Evolutionary conservation across 2,329 filamentous ascomycete genomes (phyloP), one percentile per base, ranked within the genome.

Genomic region (Purpureocillium lavendulum): DNA sequence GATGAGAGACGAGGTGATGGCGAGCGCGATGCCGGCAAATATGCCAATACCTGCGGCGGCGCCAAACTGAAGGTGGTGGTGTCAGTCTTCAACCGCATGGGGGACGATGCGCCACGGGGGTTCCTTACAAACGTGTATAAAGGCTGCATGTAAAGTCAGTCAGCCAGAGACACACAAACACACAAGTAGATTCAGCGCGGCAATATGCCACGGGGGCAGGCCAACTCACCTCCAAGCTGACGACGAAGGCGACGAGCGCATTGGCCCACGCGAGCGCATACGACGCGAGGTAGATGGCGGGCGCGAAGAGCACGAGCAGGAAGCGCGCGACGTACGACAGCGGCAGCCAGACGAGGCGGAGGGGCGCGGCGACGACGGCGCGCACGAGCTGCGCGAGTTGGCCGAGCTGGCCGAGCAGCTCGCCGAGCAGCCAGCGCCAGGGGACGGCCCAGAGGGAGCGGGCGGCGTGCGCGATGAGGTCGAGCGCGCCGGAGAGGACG

Each of bases 31-130:
- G 38, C 84, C 85, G 21, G 79, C 65, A 10, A 76, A 37, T 38
- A 80, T 61, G n/a, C 86, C 86, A 38, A 87, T 68, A 14, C 84
- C 59, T 26, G 75, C 70, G 7, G 84, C 86, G 17, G 79, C 71
- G 36, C 78, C 79, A 35, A 88, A 67, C 66, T 70, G 40, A 4
- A 21, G 33, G 8, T 35, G 33, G 35, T 16, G 35, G 32, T 17
- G 38, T 39, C 9, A 39, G 40, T 9, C 39, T n/a, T 31, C 29
- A 36, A 11, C 5, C 16, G 14, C n/a, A 4, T 24, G 17, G 7
- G 35, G 30, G 14, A 39, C 4, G 28, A 10, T n/a, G 11, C 7
- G 29, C 13, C 13, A 14, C 7, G 4, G 11, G 5, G 12, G 21
- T 10, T 30, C 16, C 64, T 44, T 52, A 69, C 66, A 50, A 65